Base-by-base conservation (phyloP, 805 yeast genomes). In the Yarrowia sp. region DNA sequence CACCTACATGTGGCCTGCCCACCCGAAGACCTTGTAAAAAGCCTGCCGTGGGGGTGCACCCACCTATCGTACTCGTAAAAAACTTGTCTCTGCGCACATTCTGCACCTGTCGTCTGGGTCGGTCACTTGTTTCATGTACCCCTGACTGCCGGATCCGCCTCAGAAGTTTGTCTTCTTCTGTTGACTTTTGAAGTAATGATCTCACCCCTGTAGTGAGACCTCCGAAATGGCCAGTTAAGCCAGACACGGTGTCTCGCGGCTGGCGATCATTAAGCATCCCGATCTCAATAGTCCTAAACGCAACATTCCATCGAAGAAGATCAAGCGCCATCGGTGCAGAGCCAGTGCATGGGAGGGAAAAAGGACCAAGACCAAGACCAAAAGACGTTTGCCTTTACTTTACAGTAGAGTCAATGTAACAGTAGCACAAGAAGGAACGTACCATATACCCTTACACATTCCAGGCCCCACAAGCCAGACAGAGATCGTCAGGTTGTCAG, bases 81-180 rank as follows among this genome's bases (percentile, higher is more conserved):
- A 16, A 9, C 12, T 3, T 38, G 12, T 4, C 54, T 12, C 38
- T 16, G 17, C 12, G 56, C 22, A 16, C 40, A 26, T 32, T 32
- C 30, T 48, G 54, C 54, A 48, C 26, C 19, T 21, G 46, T 24
- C 28, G 48, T 43, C 32, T 26, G 28, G 4, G 11, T 48, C 17
- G 14, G 41, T 22, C 58, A 51, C 40, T 51, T 49, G 56, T 49
- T 49, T 51, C 58, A 51, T 33, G 41, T 51, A 51, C 58, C 58
- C 58, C 58, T 51, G 58, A 51, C 28, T 17, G 54, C 19, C 26
- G 10, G 9, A 12, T 9, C 43, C 4, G 21, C 11, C 10, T 19
- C 14, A 35, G 14, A 35, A 35, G 21, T n/a, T 35, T 35, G 40
- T n/a, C n/a, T n/a, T n/a, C n/a, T n/a, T n/a, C 40, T 35, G n/a